Base-by-base conservation (phyloP, 2,329 filamentous ascomycete genomes). In the Orbilia ellipsospora region DNA sequence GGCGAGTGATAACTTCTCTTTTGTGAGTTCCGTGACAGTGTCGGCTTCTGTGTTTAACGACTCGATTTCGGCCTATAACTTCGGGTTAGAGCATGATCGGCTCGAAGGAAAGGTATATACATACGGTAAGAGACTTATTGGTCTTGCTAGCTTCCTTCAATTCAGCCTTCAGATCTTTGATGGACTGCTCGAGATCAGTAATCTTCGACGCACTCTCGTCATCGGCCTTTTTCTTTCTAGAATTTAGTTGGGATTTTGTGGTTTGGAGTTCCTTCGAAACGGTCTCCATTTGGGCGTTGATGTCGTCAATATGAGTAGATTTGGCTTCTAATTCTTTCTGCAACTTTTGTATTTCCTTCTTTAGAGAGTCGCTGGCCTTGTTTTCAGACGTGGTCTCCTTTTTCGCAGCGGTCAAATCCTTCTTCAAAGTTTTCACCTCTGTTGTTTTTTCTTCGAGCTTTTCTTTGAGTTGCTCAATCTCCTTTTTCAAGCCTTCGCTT, bases 91-190 rank as follows among this genome's bases (percentile, higher is more conserved):
- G 48, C 23, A 18, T n/a, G 20, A 28, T 4, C 15, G 56, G 31
- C 12, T 31, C 1, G 16, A 31, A 3, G 31, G 54, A 23, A 13
- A 51, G 45, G 36, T 15, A 18, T 55, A 18, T n/a, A 66, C 70
- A 40, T 68, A 77, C 68, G 42, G 20, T 65, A 5, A 51, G 68
- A 1, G 79, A 78, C 52, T 79, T 77, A 56, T 79, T 82, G 23
- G 81, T 80, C 40, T 80, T 79, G 28, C 78, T 81, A 60, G 80
- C 80, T 28, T 82, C 80, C 55, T 80, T 76, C 16, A 85, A 80
- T 77, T 84, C 82, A 2, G 80, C 77, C 8, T 81, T 81, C 59
- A 85, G 80, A n/a, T 79, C 64, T 26, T 82, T 81, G 42, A 85
- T 80, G 18, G 72, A 64, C 23, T 69, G 60, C 20, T 75, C 72